Evolutionary conservation across 192 early-diverging fungal species (phyloP).

Genomic region (Rhizophagus clarus): DNA sequence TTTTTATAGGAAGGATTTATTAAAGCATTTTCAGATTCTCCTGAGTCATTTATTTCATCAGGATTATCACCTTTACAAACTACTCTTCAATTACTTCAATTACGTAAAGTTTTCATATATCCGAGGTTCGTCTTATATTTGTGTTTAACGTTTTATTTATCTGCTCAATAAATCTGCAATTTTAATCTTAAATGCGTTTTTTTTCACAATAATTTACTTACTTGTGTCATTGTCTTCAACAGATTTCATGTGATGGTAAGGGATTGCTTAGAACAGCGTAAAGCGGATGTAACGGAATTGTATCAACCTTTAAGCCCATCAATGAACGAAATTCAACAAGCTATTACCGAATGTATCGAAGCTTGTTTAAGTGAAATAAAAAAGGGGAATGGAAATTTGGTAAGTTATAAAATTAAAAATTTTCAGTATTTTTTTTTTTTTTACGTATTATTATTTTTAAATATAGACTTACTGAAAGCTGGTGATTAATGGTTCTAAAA

Average conservation of each 20-base stretch:
- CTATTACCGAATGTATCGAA: constrained; percentile 64
- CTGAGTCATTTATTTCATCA: constrained; percentile 69
- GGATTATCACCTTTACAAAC: constrained; percentile 90
- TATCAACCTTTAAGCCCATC: constrained; percentile 73
- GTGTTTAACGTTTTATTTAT: not conserved
- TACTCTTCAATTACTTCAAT: constrained; percentile 75
- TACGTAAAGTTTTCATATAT: constrained; percentile 86
- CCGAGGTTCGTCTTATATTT: constrained; percentile 61
- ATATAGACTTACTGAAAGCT: too few relatives aligned
- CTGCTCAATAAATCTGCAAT: too few relatives aligned
- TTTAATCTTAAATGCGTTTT: not conserved
- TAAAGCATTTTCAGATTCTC: constrained; percentile 90
- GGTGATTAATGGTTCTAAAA: too few relatives aligned
- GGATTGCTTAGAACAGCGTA: constrained; percentile 52
- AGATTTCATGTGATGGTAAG: constrained; percentile 72
- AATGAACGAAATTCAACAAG: constrained; percentile 84
- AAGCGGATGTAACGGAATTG: constrained; percentile 72
- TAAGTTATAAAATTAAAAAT: not conserved
- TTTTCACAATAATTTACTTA: not conserved
- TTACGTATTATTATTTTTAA: too few relatives aligned
- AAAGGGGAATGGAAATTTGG: constrained; percentile 48
- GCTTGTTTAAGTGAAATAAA: constrained; percentile 76
- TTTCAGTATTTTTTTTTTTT: not conserved
- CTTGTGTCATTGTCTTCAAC: not conserved
- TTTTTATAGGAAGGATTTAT: constrained; percentile 71